Percentiles rank a stretch among this genome's conserved stretches.
Evolutionary conservation across 176 grass and related monocot genomes (phyloP).

Genomic region (Neostapfia colusana): DNA sequence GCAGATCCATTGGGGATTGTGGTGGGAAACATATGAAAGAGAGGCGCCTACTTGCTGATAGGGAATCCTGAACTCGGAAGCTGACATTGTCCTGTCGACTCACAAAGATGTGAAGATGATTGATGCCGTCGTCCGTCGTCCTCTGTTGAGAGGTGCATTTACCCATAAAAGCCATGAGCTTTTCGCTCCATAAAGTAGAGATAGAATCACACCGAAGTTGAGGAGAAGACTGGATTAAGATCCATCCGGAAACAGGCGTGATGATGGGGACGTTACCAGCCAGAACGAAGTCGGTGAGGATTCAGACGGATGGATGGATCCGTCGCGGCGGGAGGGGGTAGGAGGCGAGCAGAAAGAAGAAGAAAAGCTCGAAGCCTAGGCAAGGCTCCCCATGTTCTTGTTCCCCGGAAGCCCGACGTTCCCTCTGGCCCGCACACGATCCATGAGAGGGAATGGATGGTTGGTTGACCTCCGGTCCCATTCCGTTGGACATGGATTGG

Average conservation of each 20-base stretch:
- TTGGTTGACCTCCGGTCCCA: neutral
- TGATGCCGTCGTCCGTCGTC: neutral
- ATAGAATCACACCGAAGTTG: neutral
- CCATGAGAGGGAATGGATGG: neutral
- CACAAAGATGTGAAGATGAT: slow-evolving; percentile 28
- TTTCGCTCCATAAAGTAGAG: neutral
- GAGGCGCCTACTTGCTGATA: slow-evolving; percentile 54
- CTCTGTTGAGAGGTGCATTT: slow-evolving; percentile 10
- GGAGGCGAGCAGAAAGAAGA: neutral
- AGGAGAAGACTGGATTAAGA: neutral
- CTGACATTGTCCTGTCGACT: slow-evolving; percentile 48
- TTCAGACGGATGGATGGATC: neutral
- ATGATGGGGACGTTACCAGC: neutral
- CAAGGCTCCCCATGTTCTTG: neutral
- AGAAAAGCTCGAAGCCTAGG: neutral
- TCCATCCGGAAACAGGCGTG: neutral
- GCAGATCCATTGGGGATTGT: neutral
- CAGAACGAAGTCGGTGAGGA: neutral
- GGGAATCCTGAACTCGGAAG: slow-evolving; percentile 60
- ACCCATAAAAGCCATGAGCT: neutral
- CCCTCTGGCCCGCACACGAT: neutral
- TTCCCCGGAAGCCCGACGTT: neutral
- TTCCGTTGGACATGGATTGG: neutral
- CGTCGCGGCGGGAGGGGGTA: neutral
- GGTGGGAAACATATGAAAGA: neutral